Evolutionary conservation across 2,329 filamentous ascomycete genomes (phyloP).

Genomic region (Trichoderma harzianum): DNA sequence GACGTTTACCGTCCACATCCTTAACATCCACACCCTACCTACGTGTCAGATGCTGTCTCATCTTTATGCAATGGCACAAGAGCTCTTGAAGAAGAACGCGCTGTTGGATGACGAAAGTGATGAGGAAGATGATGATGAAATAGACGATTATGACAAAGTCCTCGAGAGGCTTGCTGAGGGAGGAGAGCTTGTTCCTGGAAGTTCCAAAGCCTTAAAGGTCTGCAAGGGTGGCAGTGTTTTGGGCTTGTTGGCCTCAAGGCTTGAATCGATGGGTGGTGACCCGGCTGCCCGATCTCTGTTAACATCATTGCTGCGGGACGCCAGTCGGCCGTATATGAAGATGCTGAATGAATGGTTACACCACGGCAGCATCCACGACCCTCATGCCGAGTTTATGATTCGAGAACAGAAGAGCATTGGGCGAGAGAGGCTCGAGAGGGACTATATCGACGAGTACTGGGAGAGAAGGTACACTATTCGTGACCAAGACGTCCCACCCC

Average conservation of each 20-base stretch:
- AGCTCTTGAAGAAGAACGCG: conserved; percentile 83
- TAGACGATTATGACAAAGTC: conserved; percentile 88
- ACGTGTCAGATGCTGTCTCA: conserved; percentile 90
- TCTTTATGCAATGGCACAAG: conserved; percentile 80
- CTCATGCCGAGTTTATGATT: conserved; percentile 88
- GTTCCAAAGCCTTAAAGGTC: conserved; percentile 81
- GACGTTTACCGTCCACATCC: conserved; percentile 85
- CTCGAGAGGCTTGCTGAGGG: conserved; percentile 85
- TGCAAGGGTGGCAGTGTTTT: conserved; percentile 98
- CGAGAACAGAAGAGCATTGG: conserved; percentile 95
- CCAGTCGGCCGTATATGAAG: conserved; percentile 90
- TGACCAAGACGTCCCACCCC: conserved; percentile 85
- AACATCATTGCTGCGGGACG: conserved; percentile 77
- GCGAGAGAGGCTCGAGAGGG: conserved; percentile 84
- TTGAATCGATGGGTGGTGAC: conserved; percentile 90
- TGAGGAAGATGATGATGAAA: conserved; percentile 65
- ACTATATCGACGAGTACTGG: conserved; percentile 99
- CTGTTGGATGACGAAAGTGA: conserved; percentile 78
- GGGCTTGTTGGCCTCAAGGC: conserved; percentile 75
- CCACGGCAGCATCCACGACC: conserved; percentile 90
- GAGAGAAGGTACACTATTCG: conserved; percentile 95
- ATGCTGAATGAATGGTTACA: conserved; percentile 99
- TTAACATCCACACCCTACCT: conserved; percentile 86
- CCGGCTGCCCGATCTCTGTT: conserved; percentile 80
- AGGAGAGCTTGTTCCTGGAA: conserved; percentile 73